A percentile compares a stretch with the other conserved stretches of the same genome.
These are phyloP conservation scores for Piromyces sp. DNA, from an alignment of 192 early-diverging fungal genomes.

Conservation along the genomic window DNA sequence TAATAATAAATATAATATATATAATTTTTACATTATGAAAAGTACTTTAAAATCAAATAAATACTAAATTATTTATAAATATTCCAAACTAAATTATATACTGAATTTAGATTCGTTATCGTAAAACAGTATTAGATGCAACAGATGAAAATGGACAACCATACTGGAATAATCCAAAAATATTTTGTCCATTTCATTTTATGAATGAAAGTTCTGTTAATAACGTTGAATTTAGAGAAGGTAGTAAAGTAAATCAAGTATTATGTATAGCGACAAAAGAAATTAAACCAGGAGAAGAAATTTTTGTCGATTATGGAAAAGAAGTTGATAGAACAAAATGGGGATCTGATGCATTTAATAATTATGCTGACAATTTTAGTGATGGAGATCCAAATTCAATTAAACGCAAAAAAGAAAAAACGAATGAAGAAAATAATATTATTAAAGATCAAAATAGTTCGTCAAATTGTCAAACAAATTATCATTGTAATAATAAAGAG, in stretches of 20 bases:
- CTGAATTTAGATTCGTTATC: slow-evolving; percentile 30
- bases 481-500: too few species aligned
- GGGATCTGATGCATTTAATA: slow-evolving; percentile 10
- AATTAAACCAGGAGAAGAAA: slow-evolving; percentile 57
- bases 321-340: slow-evolving; percentile 66
- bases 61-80: too few species aligned
- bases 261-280: slow-evolving; percentile 55
- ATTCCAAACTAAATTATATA: background rate
- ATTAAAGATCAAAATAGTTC: background rate
- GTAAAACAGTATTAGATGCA: slow-evolving; percentile 77
- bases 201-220: slow-evolving; percentile 60
- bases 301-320: slow-evolving; percentile 71
- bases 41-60: too few species aligned
- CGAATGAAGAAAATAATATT: background rate
- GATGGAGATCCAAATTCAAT: background rate
- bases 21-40: too few species aligned
- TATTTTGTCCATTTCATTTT: slow-evolving; percentile 81
- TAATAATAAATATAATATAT: background rate
- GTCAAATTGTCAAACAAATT: too few species aligned
- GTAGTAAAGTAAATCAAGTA: slow-evolving; percentile 67
- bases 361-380: background rate
- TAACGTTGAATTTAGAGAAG: slow-evolving; percentile 64
- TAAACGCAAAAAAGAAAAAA: background rate
- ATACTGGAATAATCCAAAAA: slow-evolving; percentile 32
- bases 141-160: slow-evolving; percentile 67